Percentiles rank a stretch among this genome's conserved stretches.
Evolutionary conservation across 352 stramenopile genomes (phyloP).

Genomic region (Phytophthora cactorum): DNA sequence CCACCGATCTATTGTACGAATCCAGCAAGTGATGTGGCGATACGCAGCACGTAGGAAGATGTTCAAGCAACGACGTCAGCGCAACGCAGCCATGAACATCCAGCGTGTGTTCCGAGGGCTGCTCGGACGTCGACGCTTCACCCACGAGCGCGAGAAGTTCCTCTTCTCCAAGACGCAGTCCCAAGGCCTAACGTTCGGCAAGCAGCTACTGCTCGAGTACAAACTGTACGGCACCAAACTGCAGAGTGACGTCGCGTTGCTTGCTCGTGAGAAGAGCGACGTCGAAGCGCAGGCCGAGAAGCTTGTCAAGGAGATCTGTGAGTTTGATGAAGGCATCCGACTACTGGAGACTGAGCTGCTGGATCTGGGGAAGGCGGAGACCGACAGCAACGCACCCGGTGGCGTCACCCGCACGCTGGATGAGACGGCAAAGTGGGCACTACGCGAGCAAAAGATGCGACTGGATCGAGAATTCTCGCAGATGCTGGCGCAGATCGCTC

Average conservation of each 20-base stretch:
- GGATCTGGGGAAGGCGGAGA: slow-evolving; percentile 90
- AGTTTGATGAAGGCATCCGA: slow-evolving; percentile 93
- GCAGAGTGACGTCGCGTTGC: slow-evolving; percentile 93
- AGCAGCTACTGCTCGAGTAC: slow-evolving; percentile 96
- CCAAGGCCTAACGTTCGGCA: slow-evolving; percentile 94
- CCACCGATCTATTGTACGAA: slow-evolving; percentile 58
- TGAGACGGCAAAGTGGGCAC: slow-evolving; percentile 84
- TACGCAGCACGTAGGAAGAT: slow-evolving; percentile 60
- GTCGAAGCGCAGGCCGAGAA: slow-evolving; percentile 90
- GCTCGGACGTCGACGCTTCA: slow-evolving; percentile 79
- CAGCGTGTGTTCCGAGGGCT: slow-evolving; percentile 92
- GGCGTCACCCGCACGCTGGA: slow-evolving; percentile 62
- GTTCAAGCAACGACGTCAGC: slow-evolving; percentile 51
- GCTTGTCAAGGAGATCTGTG: slow-evolving; percentile 92
- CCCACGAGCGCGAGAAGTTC: slow-evolving; percentile 93
- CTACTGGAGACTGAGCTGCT: slow-evolving; percentile 95
- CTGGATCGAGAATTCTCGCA: slow-evolving; percentile 95
- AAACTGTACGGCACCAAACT: slow-evolving; percentile 95
- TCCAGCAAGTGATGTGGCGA: slow-evolving; percentile 86
- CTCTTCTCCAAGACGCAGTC: slow-evolving; percentile 94
- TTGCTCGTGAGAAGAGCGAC: slow-evolving; percentile 90
- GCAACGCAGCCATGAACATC: slow-evolving; percentile 76
- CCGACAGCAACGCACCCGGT: slow-evolving; percentile 66
- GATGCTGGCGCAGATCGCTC: slow-evolving; percentile 94
- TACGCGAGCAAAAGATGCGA: slow-evolving; percentile 94